Evolutionary conservation across 23 red algal genomes (phyloP).

Genomic region (Cyanidiococcus yangmingshanensis): DNA sequence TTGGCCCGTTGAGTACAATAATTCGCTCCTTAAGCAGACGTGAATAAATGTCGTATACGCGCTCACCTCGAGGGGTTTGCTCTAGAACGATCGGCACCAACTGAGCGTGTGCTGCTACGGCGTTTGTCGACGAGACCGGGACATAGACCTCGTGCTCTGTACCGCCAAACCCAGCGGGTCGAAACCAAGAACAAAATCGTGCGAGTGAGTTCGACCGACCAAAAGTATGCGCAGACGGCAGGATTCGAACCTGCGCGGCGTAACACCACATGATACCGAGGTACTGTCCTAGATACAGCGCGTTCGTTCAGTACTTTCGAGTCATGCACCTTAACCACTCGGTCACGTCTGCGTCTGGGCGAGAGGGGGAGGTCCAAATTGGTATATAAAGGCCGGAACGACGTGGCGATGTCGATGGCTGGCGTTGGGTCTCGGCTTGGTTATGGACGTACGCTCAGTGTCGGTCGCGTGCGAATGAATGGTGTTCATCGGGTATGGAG

Average conservation of each 20-base stretch:
- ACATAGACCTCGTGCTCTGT: not conserved
- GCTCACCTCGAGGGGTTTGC: constrained; percentile 27
- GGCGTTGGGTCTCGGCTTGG: too few species aligned
- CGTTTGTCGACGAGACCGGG: not conserved
- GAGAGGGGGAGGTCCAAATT: too few species aligned
- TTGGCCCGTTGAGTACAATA: constrained; percentile 22
- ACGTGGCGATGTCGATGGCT: too few species aligned
- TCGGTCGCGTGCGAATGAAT: too few species aligned
- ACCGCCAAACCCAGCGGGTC: not conserved
- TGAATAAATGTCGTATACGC: constrained; percentile 32
- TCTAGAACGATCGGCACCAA: constrained; percentile 31
- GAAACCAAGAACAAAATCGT: not conserved
- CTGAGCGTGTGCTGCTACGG: not conserved
- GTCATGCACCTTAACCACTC: constrained; percentile 23
- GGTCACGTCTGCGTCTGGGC: constrained; percentile 21
- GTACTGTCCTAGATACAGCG: not conserved
- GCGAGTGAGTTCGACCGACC: not conserved
- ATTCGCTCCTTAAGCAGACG: constrained; percentile 30
- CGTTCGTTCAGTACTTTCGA: not conserved
- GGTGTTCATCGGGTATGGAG: too few species aligned
- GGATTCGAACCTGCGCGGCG: constrained; percentile 23
- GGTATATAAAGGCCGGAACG: not conserved
- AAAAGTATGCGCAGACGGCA: constrained; percentile 14
- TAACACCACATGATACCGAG: constrained; percentile 17
- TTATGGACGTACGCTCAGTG: too few species aligned